Evolutionary conservation across 2,329 filamentous ascomycete genomes (phyloP).

Genomic region (Ophiostoma ulmi): DNA sequence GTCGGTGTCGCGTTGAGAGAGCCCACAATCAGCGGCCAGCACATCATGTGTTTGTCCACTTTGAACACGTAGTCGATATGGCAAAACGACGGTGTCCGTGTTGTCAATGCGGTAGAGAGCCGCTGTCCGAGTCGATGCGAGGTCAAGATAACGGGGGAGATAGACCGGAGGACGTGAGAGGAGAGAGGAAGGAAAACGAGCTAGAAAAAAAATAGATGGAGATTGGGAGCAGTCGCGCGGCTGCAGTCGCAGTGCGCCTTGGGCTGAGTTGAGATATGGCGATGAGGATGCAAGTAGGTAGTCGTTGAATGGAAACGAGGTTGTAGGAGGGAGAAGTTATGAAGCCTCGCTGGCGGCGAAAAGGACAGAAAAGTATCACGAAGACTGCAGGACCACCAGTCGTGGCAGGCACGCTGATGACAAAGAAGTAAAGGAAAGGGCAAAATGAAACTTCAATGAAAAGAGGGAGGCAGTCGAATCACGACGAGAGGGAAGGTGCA

Average conservation of each 20-base stretch:
- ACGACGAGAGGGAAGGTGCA: constrained; percentile 10
- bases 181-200: neutral
- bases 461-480: neutral
- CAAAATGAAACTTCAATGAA: neutral
- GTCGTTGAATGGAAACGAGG: neutral
- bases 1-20: constrained; percentile 3
- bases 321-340: neutral
- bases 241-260: neutral
- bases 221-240: neutral
- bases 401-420: neutral
- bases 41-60: constrained; percentile 15
- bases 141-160: neutral
- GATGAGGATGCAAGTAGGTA: neutral
- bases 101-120: neutral
- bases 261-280: neutral
- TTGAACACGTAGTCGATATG: neutral
- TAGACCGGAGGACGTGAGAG: neutral
- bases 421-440: neutral
- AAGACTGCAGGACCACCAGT: neutral
- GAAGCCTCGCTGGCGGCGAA: neutral
- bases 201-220: neutral
- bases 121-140: neutral
- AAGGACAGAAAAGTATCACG: constrained; percentile 7
- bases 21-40: constrained; percentile 7
- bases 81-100: neutral